Evolutionary conservation across 1,284 basidiomycete genomes (phyloP).

Genomic region (Boletellus dicymbophilus): DNA sequence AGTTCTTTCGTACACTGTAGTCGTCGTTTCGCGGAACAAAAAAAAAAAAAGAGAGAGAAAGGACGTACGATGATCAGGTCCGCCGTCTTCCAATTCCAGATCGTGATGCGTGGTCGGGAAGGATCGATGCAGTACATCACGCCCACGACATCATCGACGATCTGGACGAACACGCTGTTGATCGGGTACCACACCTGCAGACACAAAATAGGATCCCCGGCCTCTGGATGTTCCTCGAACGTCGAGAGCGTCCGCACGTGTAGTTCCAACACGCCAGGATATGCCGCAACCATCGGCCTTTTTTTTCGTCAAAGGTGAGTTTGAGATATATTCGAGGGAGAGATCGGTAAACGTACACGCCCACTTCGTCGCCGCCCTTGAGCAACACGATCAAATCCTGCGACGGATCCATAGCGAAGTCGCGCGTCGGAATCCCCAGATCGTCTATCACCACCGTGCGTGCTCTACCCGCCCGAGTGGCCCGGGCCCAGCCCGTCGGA

Average conservation of each 20-base stretch:
- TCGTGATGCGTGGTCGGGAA: conserved; percentile 38
- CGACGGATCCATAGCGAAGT: conserved; percentile 66
- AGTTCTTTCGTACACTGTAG: too few species aligned
- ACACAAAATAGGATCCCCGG: conserved; percentile 29
- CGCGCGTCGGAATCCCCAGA: conserved; percentile 45
- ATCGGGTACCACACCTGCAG: conserved; percentile 18
- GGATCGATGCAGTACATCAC: conserved; percentile 41
- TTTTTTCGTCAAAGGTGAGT: too few species aligned
- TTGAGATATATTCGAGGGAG: too few species aligned
- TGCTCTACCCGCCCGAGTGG: too few species aligned
- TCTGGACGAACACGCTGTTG: conserved; percentile 43
- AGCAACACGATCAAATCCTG: conserved; percentile 58
- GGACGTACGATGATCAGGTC: conserved; percentile 44
- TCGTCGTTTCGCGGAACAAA: too few species aligned
- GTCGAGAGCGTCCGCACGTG: conserved; percentile 46
- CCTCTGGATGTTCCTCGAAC: conserved; percentile 42
- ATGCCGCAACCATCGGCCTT: conserved; percentile 10
- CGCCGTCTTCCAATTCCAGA: conserved; percentile 59
- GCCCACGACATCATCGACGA: conserved; percentile 53
- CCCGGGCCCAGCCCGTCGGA: too few species aligned
- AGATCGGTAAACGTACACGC: conserved; percentile 12
- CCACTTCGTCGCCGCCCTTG: conserved; percentile 30
- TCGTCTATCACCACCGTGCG: conserved; percentile 35
- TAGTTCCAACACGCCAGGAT: conserved; percentile 26
- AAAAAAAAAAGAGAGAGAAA: background rate